Evolutionary conservation across 306 rosid genomes (phyloP), one percentile per base, ranked within the genome.

Genomic region (Trifolium subterraneum): DNA sequence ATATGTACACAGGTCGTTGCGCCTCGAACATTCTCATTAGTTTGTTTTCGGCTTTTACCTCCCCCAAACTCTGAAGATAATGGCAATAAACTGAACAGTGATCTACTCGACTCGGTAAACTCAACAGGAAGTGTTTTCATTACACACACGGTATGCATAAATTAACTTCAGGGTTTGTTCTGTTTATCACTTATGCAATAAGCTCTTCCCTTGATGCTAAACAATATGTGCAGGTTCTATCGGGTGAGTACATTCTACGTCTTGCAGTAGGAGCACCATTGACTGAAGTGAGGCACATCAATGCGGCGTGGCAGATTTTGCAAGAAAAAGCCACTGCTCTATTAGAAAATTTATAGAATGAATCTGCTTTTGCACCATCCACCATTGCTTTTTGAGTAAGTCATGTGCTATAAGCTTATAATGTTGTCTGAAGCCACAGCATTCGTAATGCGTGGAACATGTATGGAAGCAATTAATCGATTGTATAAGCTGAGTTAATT

Each of bases 241-340:
- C 95, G 13, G 97, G 92, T n/a, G 84, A 82, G 25, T 90, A 81
- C 86, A 39, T 87, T 66, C 86, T 94, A 33, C 92, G 97, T 27
- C 63, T 91, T 23, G 96, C 92, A 1, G 85, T 94, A n/a, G 98
- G 98, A 81, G 96, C 97, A 62, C 98, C 98, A 48, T 78, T 94
- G 90, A 94, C 97, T 10, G 96, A 91, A 85, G 83, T 73, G 86
- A 86, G 85, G 69, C 99, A 92, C 73, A 86, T 94, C 66, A 27
- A 15, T 60, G 80, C 74, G n/a, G 94, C 97, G 2, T 94, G 98
- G 97, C 80, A 75, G 81, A 72, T 87, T 60, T 72, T 90, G 77
- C 95, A 88, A 83, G 92, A 91, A 6, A 83, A 85, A 64, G 96
- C 98, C 78, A 83, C 93, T 42, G 72, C 84, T 77, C 81, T 94